Evolutionary conservation across 352 stramenopile species (phyloP), one percentile per base, ranked within the genome.

Genomic region (Pythium dissimile): DNA sequence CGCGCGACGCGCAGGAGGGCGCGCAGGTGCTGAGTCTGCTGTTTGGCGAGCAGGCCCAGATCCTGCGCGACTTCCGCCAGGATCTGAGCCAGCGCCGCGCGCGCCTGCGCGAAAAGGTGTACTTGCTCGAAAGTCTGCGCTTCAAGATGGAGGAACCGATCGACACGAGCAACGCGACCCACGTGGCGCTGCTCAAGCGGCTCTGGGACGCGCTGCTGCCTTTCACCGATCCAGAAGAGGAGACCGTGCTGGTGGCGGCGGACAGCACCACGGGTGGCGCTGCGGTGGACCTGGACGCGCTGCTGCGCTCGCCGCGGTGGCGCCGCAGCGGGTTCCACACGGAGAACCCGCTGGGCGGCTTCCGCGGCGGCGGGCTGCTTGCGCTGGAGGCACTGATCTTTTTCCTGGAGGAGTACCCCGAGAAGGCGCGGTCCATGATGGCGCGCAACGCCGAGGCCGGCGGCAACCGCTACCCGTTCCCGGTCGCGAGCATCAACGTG

Each of bases 401-500:
- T 50, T 94, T 94, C 27, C 50, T 88, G 12, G 80, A 92, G 30
- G 73, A 89, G 55, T 94, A 94, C 49, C 78, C 79, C 8, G 77
- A 89, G 20, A 94, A 94, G 48, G 76, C 80, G 2, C 47, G 58
- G 16, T 58, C 64, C n/a, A 92, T 94, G 82, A 91, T 94, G 81
- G 41, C 62, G 45, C 77, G 78, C 54, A 92, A 92, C 64, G 80
- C 80, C 5, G 50, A 78, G 15, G 65, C 84, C 1, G 84, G 84
- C 16, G 84, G 84, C 18, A 90, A 85, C 30, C 77, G 84, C 12
- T 94, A 92, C 46, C 82, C 82, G 47, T 92, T 92, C 62, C 84
- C 84, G 16, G 84, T 94, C 28, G 84, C 84, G 6, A 79, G 73
- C 41, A 89, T 94, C 64, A 94, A 94, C 56, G 82, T 94, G n/a